phyloP scores from a whole-genome alignment of 1,284 basidiomycete species.

The Apiotrichum akiyoshidainum region DNA sequence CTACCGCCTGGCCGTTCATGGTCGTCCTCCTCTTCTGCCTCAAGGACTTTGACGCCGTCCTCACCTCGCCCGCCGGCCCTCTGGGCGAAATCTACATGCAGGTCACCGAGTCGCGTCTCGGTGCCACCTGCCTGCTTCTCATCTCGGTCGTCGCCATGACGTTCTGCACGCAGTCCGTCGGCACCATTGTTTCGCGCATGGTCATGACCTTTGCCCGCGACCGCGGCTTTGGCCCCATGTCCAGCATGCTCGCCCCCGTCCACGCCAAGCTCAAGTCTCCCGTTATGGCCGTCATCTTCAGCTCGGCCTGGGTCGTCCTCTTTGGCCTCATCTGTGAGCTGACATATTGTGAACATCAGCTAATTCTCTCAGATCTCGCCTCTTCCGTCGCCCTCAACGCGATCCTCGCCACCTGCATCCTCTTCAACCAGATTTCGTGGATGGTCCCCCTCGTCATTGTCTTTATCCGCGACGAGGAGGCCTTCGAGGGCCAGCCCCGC shows the following conservation, averaged over 20 bases:
- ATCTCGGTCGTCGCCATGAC: slow-evolving; percentile 52
- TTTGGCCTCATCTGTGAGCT: slow-evolving; percentile 51
- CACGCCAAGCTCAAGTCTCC: slow-evolving; percentile 58
- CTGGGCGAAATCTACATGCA: slow-evolving; percentile 66
- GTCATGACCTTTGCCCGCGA: slow-evolving; percentile 70
- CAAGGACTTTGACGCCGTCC: slow-evolving; percentile 58
- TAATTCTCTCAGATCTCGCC: slow-evolving; percentile 52
- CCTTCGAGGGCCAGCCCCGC: slow-evolving; percentile 40
- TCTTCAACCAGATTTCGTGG: slow-evolving; percentile 53
- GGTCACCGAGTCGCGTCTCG: slow-evolving; percentile 59
- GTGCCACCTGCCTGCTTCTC: slow-evolving; percentile 59
- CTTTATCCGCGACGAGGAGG: slow-evolving; percentile 42
- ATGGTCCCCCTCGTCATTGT: slow-evolving; percentile 50
- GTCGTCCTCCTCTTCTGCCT: slow-evolving; percentile 68
- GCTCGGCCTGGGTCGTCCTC: slow-evolving; percentile 53
- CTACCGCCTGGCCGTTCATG: slow-evolving; percentile 61
- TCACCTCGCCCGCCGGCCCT: slow-evolving; percentile 60
- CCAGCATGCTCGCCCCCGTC: slow-evolving; percentile 54
- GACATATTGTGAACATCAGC: too few species aligned
- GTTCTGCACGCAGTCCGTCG: slow-evolving; percentile 52
- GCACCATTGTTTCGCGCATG: slow-evolving; percentile 64
- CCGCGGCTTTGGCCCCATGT: slow-evolving; percentile 59
- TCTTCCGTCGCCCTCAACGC: slow-evolving; percentile 56
- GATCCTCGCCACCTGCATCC: slow-evolving; percentile 51
- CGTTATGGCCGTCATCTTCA: slow-evolving; percentile 60